Conservation (phyloP, 768 basidiomycete genomes). For the Tulasnella sp. region DNA sequence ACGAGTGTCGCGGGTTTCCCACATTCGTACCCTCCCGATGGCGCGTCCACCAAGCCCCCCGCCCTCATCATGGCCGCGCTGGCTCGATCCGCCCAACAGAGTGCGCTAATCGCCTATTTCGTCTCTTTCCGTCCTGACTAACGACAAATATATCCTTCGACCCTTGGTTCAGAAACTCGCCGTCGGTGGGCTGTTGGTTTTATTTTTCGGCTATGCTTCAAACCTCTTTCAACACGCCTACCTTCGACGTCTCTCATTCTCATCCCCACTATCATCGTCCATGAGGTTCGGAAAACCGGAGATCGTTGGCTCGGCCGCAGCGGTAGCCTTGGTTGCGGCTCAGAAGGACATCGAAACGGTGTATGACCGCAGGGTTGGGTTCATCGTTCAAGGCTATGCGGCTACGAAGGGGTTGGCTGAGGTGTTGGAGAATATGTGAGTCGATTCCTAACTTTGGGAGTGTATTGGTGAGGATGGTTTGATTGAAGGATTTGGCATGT, state of each 20-base stretch:
- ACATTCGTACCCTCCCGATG: not conserved
- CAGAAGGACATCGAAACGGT: slow-evolving; percentile 29
- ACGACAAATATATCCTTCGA: not conserved
- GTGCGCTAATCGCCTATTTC: not conserved
- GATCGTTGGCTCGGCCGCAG: not conserved
- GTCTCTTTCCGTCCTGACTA: not conserved
- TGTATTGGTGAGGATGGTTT: not conserved
- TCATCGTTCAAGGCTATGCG: slow-evolving; percentile 13
- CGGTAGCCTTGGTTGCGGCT: not conserved
- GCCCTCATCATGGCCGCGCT: not conserved
- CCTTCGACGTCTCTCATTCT: not conserved
- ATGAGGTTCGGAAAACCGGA: slow-evolving; percentile 2
- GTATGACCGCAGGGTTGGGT: slow-evolving; percentile 28
- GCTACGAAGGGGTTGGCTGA: not conserved
- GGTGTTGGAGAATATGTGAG: slow-evolving; percentile 21
- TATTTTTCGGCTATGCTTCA: not conserved
- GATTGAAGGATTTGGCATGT: not conserved
- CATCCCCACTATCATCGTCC: not conserved
- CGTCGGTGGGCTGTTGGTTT: not conserved
- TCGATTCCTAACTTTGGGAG: not conserved
- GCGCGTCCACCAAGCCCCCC: not conserved
- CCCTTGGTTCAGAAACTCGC: not conserved
- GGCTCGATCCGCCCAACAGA: not conserved
- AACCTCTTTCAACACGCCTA: slow-evolving; percentile 2
- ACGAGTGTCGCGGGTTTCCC: slow-evolving; percentile 6